Evolutionary conservation across 176 grass and related monocot genomes (phyloP), one percentile per base, ranked within the genome.

Genomic region (Eleusine indica): DNA sequence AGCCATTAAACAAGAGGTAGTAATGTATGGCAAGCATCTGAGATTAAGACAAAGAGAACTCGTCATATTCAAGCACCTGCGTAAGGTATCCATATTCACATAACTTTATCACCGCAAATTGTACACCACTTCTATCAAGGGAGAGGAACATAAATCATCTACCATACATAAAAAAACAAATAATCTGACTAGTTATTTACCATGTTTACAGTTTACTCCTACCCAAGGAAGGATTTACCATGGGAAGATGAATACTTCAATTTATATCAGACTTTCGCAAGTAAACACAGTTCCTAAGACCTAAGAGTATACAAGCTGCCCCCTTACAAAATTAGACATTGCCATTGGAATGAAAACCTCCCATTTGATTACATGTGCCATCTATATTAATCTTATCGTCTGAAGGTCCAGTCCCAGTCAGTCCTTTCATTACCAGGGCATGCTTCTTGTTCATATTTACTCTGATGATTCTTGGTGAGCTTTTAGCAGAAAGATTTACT

Each of bases 11-110:
- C 53, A 98, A 58, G 77, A 98, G 87, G 71, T 98, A 98, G 83
- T 98, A 98, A 83, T 98, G 96, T 63, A 95, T 83, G 37, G 87
- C 79, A 75, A 98, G 91, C 89, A 98, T 98, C 96, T 98, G 86
- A 9, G n/a, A 86, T 76, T 57, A 66, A 77, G 35, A 9, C 68
- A 60, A 51, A 85, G 78, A 10, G 25, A 64, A 82, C 74, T 76
- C 16, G 84, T 32, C n/a, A 76, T 19, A 61, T 42, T 47, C 35
- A 47, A 35, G 32, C 32, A 35, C 32, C 32, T 35, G 32, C 32
- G 32, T 35, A 35, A 35, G 32, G 32, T 35, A 30, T 14, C 10
- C 32, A 54, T 84, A 61, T 57, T 84, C 15, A 66, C 38, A 75
- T 74, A 67, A 17, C 46, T 61, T 73, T 72, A 49, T 39, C 29